These are phyloP conservation scores for Neurospora sp. DNA, from an alignment of 495 filamentous ascomycete genomes.

Conservation along the genomic window DNA sequence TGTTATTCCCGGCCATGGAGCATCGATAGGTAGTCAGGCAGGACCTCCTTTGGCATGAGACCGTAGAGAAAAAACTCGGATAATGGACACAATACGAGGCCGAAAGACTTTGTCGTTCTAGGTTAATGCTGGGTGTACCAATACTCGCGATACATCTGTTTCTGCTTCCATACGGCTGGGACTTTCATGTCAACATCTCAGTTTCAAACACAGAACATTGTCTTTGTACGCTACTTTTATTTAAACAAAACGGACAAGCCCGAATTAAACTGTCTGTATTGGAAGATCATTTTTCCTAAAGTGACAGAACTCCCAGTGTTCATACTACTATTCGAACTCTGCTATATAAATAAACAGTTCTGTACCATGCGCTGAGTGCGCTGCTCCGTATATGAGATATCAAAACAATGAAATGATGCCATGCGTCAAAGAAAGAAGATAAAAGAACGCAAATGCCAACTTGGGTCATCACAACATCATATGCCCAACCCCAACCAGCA, in stretches of 20 bases:
- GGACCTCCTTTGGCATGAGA: background rate
- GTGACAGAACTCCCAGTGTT: no score
- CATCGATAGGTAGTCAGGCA: background rate
- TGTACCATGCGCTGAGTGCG: background rate
- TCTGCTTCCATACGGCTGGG: no score
- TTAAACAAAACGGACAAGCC: no score
- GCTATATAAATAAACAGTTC: background rate
- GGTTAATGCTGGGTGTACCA: no score
- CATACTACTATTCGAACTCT: no score
- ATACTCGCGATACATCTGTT: no score
- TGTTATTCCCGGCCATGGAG: background rate
- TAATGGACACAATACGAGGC: background rate
- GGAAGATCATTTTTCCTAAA: no score
- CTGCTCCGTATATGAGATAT: background rate
- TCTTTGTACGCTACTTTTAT: no score
- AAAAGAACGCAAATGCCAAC: background rate
- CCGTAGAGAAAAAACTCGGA: no score
- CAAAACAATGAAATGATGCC: background rate
- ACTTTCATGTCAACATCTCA: no score
- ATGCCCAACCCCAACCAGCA: background rate
- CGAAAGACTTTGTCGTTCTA: background rate
- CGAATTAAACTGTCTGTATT: no score
- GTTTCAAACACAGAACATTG: no score
- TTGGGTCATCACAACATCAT: background rate
- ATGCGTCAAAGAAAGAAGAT: background rate